Conservation (phyloP, 768 basidiomycete species). For the Ramaria rubella region DNA sequence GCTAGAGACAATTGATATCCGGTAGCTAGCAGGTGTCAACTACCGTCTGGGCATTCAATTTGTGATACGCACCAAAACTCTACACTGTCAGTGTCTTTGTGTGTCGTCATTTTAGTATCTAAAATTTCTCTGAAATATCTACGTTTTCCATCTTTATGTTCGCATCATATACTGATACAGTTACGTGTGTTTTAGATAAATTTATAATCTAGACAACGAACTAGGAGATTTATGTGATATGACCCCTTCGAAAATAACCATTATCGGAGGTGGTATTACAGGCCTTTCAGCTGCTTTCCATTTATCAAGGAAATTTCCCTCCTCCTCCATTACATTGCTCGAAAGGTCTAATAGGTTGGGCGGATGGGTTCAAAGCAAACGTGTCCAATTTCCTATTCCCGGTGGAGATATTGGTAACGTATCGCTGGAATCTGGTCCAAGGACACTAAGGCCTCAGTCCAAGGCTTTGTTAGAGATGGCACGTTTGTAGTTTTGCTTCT, state of each 20-base stretch:
- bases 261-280: constrained; percentile 76
- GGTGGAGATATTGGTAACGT: constrained; percentile 30
- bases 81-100: no score
- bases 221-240: constrained; percentile 7
- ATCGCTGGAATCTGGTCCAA: constrained; percentile 78
- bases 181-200: no score
- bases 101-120: no score
- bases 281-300: constrained; percentile 80
- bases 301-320: constrained; percentile 59
- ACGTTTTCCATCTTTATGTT: no score
- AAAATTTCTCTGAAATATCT: no score
- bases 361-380: constrained; percentile 78
- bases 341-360: constrained; percentile 63
- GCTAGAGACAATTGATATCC: no score
- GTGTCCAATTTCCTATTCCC: constrained; percentile 35
- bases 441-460: constrained; percentile 76
- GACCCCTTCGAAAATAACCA: constrained; percentile 40
- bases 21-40: no score
- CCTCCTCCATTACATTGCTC: constrained; percentile 53
- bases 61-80: no score
- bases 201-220: no score
- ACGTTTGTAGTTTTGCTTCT: constrained; percentile 25
- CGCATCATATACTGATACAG: no score
- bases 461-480: constrained; percentile 75
- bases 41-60: no score